Conservation (phyloP, 2,329 filamentous ascomycete species). For the Stagonosporopsis tanaceti region DNA sequence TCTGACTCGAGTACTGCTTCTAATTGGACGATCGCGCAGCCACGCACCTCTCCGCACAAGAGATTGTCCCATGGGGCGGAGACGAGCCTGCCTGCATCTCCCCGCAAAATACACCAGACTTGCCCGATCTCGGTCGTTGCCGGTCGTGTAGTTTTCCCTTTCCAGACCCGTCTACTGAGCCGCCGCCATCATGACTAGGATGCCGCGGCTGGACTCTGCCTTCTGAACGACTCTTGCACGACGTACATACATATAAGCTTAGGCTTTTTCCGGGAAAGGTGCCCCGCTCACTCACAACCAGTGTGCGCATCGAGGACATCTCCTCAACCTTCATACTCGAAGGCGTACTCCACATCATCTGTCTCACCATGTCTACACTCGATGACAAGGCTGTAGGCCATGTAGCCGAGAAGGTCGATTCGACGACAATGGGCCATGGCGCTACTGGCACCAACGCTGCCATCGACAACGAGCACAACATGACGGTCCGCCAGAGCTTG, state of each 20-base stretch:
- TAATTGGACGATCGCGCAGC: constrained; percentile 23
- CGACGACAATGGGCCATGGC: constrained; percentile 21
- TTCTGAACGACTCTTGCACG: constrained; percentile 7
- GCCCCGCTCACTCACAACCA: constrained; percentile 1
- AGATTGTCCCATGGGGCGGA: constrained; percentile 18
- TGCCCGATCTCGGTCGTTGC: constrained; percentile 23
- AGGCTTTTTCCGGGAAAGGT: constrained; percentile 1
- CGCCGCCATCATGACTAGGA: constrained; percentile 16
- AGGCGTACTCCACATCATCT: background rate
- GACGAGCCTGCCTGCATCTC: constrained; percentile 23
- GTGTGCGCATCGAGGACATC: constrained; percentile 3
- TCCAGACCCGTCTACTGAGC: constrained; percentile 24
- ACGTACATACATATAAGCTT: constrained; percentile 18
- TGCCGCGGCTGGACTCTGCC: constrained; percentile 18
- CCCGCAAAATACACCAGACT: constrained; percentile 28
- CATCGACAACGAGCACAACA: constrained; percentile 54
- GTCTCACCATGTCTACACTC: constrained; percentile 16
- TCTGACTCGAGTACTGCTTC: constrained; percentile 10
- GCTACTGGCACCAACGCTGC: constrained; percentile 32
- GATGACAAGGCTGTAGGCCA: constrained; percentile 31
- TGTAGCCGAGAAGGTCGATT: constrained; percentile 30
- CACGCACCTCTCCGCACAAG: constrained; percentile 25
- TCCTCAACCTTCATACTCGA: constrained; percentile 3
- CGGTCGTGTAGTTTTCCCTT: constrained; percentile 20
- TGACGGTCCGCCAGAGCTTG: constrained; percentile 72